phyloP scores from a whole-genome alignment of 2,329 filamentous ascomycete species.

The Pseudogymnoascus sp. region DNA sequence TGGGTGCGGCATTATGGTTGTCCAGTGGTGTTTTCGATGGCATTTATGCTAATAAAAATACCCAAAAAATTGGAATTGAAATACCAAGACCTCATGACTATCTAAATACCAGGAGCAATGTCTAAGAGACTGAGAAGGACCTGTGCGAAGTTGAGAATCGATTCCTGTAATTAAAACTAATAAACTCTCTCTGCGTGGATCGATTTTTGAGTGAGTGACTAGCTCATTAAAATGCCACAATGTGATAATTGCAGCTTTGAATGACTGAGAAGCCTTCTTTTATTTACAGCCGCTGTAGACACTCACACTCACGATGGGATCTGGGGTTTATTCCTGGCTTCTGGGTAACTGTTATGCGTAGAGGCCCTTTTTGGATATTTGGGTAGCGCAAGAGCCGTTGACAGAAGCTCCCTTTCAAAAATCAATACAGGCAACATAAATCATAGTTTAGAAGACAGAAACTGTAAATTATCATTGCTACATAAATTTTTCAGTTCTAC shows the following conservation, averaged over 20 bases:
- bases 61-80: neutral
- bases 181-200: neutral
- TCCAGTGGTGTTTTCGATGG: neutral
- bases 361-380: neutral
- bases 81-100: neutral
- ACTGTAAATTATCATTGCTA: neutral
- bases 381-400: neutral
- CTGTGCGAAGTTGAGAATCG: neutral
- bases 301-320: neutral
- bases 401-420: neutral
- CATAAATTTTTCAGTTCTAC: neutral
- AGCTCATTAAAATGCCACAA: neutral
- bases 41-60: neutral
- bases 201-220: neutral
- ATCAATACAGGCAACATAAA: neutral
- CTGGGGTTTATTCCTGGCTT: neutral
- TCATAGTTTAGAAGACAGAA: neutral
- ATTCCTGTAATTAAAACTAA: neutral
- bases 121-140: neutral
- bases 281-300: neutral
- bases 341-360: neutral
- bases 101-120: neutral
- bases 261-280: neutral
- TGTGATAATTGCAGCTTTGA: neutral
- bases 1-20: too few relatives aligned